Evolutionary conservation across 2,329 filamentous ascomycete genomes (phyloP).

Genomic region (Aspergillus niger): DNA sequence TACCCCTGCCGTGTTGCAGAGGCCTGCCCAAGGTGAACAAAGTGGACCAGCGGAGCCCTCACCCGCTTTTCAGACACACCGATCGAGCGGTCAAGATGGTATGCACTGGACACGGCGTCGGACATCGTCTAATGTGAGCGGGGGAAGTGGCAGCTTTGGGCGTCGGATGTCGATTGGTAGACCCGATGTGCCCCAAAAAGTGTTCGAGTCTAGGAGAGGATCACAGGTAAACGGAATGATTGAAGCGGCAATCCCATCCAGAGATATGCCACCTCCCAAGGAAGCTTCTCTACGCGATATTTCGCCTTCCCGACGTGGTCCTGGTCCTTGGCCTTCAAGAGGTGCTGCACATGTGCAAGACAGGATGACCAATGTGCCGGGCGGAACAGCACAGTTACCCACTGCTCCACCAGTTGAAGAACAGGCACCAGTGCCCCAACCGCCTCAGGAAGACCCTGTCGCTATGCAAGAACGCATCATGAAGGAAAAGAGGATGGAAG

Average conservation of each 20-base stretch:
- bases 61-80: constrained; percentile 78
- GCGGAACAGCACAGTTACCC: constrained; percentile 23
- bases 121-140: constrained; percentile 88
- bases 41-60: constrained; percentile 76
- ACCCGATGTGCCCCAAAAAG: constrained; percentile 44
- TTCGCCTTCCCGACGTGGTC: constrained; percentile 31
- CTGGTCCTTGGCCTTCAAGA: constrained; percentile 34
- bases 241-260: constrained; percentile 35
- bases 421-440: constrained; percentile 19
- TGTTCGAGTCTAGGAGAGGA: constrained; percentile 42
- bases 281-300: constrained; percentile 25
- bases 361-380: constrained; percentile 23
- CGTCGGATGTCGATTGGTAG: constrained; percentile 63
- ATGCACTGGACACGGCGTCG: constrained; percentile 71
- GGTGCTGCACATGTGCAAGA: constrained; percentile 32
- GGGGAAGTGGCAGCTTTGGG: constrained; percentile 71
- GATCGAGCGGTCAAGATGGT: constrained; percentile 66
- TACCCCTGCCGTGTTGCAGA: constrained; percentile 77
- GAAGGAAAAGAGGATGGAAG: constrained; percentile 60
- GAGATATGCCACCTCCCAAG: constrained; percentile 27
- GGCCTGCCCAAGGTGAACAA: constrained; percentile 64
- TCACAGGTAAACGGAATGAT: constrained; percentile 41
- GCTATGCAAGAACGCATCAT: constrained; percentile 62
- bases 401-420: constrained; percentile 21
- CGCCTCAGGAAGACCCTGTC: constrained; percentile 45